phyloP scores from a whole-genome alignment of 345 rosid species.

The Acer yangbiense region DNA sequence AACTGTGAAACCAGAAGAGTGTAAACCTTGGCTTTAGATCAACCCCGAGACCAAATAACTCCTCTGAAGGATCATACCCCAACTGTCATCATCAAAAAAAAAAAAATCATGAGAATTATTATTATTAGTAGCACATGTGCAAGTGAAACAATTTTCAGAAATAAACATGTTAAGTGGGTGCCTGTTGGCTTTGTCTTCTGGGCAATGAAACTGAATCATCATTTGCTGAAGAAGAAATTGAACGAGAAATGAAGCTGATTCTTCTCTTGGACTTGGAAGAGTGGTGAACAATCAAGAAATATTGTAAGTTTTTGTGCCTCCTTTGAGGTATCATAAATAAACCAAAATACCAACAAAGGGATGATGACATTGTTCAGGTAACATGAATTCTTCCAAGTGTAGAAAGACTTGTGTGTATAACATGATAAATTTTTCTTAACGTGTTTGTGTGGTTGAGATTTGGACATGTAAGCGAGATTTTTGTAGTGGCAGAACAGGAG shows the following conservation, averaged over 20 bases:
- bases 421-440: too few relatives aligned
- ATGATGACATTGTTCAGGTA: background rate
- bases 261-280: slow-evolving; percentile 23
- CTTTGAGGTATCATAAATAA: slow-evolving; percentile 35
- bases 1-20: background rate
- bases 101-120: slow-evolving; percentile 9
- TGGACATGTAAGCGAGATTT: background rate
- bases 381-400: background rate
- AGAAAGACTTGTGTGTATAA: background rate
- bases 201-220: slow-evolving; percentile 43
- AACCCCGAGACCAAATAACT: slow-evolving; percentile 61
- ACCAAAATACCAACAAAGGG: slow-evolving; percentile 31
- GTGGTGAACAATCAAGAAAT: slow-evolving; percentile 18
- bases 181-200: slow-evolving; percentile 43
- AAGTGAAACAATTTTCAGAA: background rate
- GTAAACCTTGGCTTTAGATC: slow-evolving; percentile 62
- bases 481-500: background rate
- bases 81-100: slow-evolving; percentile 30
- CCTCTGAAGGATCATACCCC: slow-evolving; percentile 88
- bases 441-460: background rate
- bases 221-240: slow-evolving; percentile 41
- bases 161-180: slow-evolving; percentile 13
- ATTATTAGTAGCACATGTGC: too few relatives aligned
- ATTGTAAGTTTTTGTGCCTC: slow-evolving; percentile 24
- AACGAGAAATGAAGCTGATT: slow-evolving; percentile 33